Evolutionary conservation across 2,329 filamentous ascomycete genomes (phyloP).

Genomic region (Cephalotrichum gorgonifer): DNA sequence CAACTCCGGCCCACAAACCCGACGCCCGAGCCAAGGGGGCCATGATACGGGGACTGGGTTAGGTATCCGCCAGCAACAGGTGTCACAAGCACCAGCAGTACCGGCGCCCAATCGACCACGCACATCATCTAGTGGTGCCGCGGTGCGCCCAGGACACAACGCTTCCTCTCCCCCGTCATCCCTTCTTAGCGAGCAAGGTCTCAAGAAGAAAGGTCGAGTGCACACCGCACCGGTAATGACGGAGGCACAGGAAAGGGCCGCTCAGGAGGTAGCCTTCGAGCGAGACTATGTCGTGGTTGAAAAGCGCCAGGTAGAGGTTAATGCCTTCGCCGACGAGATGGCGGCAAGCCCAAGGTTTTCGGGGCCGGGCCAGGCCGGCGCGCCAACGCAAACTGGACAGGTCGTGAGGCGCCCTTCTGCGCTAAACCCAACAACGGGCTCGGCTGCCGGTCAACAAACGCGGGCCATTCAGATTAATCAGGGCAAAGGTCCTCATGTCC

Average conservation of each 20-base stretch:
- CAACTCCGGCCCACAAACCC: background rate
- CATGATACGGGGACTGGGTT: constrained; percentile 35
- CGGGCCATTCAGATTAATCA: constrained; percentile 65
- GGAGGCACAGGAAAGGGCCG: constrained; percentile 56
- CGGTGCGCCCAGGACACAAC: background rate
- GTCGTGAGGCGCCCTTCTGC: constrained; percentile 70
- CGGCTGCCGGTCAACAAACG: constrained; percentile 55
- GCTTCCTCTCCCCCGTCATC: constrained; percentile 11
- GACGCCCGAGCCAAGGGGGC: background rate
- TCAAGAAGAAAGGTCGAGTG: constrained; percentile 16
- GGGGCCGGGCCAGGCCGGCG: constrained; percentile 4
- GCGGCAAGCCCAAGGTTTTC: constrained; percentile 64
- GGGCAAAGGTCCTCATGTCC: constrained; percentile 61
- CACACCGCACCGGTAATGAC: constrained; percentile 23
- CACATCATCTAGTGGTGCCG: constrained; percentile 24
- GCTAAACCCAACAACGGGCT: constrained; percentile 46
- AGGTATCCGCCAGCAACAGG: constrained; percentile 32
- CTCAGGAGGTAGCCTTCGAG: constrained; percentile 82
- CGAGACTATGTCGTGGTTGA: constrained; percentile 94
- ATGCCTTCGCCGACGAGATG: constrained; percentile 91
- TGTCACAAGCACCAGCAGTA: constrained; percentile 26
- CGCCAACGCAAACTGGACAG: constrained; percentile 46
- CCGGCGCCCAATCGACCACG: constrained; percentile 37
- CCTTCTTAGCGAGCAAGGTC: constrained; percentile 22
- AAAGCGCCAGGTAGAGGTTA: constrained; percentile 90